phyloP scores from a whole-genome alignment of 768 basidiomycete genomes.

The Termitomyces sp. region DNA sequence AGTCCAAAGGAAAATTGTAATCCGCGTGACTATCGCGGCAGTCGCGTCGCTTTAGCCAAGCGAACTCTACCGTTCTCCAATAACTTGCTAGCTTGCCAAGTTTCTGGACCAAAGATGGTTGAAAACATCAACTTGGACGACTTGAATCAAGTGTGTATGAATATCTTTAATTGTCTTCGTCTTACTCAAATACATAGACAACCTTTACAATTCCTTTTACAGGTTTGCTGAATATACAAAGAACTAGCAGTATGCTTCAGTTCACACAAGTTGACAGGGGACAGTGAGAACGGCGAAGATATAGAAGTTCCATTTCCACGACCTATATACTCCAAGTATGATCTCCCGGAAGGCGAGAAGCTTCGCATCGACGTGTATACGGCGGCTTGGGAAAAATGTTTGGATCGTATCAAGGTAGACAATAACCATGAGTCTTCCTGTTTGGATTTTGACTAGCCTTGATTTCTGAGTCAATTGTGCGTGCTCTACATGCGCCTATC shows the following conservation, averaged over 20 bases:
- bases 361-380: conserved; percentile 53
- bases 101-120: neutral
- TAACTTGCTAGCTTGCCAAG: neutral
- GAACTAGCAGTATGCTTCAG: neutral
- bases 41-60: neutral
- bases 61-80: neutral
- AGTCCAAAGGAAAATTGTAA: neutral
- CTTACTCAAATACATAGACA: conserved; percentile 10
- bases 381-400: conserved; percentile 56
- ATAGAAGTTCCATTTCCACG: conserved; percentile 1
- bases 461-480: conserved; percentile 31
- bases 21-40: neutral
- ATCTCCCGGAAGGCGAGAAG: conserved; percentile 16
- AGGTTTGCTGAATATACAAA: conserved; percentile 2
- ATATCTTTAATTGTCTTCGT: neutral
- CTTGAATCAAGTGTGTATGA: conserved; percentile 5
- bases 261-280: neutral
- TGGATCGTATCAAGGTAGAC: conserved; percentile 52
- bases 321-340: conserved; percentile 7
- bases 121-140: conserved; percentile 3
- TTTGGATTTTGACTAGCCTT: neutral
- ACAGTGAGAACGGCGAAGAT: conserved; percentile 6
- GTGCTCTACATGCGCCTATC: conserved; percentile 46
- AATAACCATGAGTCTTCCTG: too few relatives aligned
- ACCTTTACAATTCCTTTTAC: conserved; percentile 19